These are phyloP conservation scores for Penicillium parvum DNA, from an alignment of 495 filamentous ascomycete species.

Conservation along the genomic window DNA sequence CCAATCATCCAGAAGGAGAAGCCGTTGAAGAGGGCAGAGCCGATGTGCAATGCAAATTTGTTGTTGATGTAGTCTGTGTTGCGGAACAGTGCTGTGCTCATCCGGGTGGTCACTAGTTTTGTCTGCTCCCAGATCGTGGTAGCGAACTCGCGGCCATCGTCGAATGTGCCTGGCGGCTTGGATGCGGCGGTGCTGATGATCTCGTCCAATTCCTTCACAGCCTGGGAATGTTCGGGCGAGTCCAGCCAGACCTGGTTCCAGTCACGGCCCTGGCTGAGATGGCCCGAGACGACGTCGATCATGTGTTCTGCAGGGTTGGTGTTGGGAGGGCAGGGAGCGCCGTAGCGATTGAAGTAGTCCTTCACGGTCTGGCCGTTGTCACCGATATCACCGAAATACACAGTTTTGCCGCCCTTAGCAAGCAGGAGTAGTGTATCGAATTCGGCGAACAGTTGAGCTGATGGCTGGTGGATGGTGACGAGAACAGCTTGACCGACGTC, in stretches of 20 bases:
- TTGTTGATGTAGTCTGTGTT: slow-evolving; percentile 60
- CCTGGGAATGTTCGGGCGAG: slow-evolving; percentile 43
- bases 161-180: slow-evolving; percentile 26
- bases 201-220: slow-evolving; percentile 50
- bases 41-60: slow-evolving; percentile 45
- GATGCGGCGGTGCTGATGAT: slow-evolving; percentile 43
- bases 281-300: slow-evolving; percentile 68
- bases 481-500: slow-evolving; percentile 64
- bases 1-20: slow-evolving; percentile 40
- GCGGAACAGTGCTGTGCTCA: slow-evolving; percentile 56
- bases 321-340: slow-evolving; percentile 65
- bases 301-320: slow-evolving; percentile 89
- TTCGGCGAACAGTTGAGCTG: slow-evolving; percentile 62
- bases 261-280: slow-evolving; percentile 39
- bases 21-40: slow-evolving; percentile 32
- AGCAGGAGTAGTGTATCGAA: slow-evolving; percentile 70
- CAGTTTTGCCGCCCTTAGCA: slow-evolving; percentile 61
- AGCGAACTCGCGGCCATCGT: slow-evolving; percentile 50
- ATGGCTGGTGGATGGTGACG: slow-evolving; percentile 75
- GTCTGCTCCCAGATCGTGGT: slow-evolving; percentile 53
- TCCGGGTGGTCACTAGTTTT: slow-evolving; percentile 50
- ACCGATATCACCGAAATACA: slow-evolving; percentile 65
- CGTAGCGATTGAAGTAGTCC: slow-evolving; percentile 74
- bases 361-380: slow-evolving; percentile 45
- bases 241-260: slow-evolving; percentile 64